phyloP scores from a whole-genome alignment of 768 basidiomycete genomes.

The Psilocybe cyanescens region DNA sequence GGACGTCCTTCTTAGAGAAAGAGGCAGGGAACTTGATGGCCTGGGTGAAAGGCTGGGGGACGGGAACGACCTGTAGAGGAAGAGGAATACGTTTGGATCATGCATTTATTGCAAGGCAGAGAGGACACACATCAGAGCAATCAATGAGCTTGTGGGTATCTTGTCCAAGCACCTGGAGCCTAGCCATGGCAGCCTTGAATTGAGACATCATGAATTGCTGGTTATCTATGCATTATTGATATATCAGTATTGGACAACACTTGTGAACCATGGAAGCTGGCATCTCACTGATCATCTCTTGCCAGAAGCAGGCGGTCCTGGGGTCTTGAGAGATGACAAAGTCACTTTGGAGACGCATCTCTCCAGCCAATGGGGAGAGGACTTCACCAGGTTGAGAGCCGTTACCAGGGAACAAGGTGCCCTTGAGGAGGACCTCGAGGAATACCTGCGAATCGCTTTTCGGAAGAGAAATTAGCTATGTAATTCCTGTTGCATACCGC shows the following conservation, averaged over 20 bases:
- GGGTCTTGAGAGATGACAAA: constrained; percentile 26
- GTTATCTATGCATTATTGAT: constrained; percentile 16
- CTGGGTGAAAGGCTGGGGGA: constrained; percentile 19
- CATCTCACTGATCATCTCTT: constrained; percentile 21
- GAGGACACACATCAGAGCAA: constrained; percentile 34
- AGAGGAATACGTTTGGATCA: not conserved
- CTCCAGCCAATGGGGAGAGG: constrained; percentile 24
- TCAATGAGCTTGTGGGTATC: constrained; percentile 31
- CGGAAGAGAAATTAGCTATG: not conserved
- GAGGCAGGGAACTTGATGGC: constrained; percentile 27
- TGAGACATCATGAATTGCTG: constrained; percentile 26
- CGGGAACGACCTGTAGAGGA: constrained; percentile 16
- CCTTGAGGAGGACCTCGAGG: constrained; percentile 37
- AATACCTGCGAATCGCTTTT: constrained; percentile 37
- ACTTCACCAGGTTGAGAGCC: constrained; percentile 26
- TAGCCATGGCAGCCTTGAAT: constrained; percentile 37
- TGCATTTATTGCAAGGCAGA: not conserved
- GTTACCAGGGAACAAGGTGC: constrained; percentile 22
- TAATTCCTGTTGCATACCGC: not conserved
- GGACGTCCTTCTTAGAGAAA: constrained; percentile 22
- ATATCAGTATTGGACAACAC: no score
- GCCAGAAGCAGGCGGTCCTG: constrained; percentile 29
- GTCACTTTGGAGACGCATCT: constrained; percentile 29
- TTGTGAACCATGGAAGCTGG: not conserved
- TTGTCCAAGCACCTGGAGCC: constrained; percentile 37